Base-by-base conservation (phyloP, 1,284 basidiomycete genomes). In the Malassezia arunalokei region DNA sequence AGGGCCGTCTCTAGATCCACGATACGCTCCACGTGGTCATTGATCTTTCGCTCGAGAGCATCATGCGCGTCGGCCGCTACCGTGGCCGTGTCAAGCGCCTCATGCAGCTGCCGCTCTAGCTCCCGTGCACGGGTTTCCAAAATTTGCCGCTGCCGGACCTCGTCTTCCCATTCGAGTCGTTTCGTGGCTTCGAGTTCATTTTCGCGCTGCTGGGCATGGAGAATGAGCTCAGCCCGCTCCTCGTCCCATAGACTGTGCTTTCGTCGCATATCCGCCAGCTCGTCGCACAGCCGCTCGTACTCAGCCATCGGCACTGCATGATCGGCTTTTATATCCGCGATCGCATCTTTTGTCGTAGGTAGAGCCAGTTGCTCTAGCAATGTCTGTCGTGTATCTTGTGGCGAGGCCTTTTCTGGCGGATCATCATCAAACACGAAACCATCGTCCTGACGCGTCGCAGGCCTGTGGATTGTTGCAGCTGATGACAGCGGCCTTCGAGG, bases 201-300 rank as follows among this genome's bases (percentile, higher is more conserved):
- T 56, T 78, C 78, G 45, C 76, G 75, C 43, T 81, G 77, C 39
- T 78, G 78, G 57, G 81, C 80, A 50, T 76, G 76, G 17, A 80
- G 62, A 24, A 76, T 70, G 40, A 78, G 76, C 49, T 79, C 77
- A 15, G 80, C 72, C 24, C 78, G 75, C 20, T 76, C 74, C 12
- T 29, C 37, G n/a, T 49, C 47, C 30, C 30, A 42, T 17, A 15
- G 9, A 6, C 39, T 28, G 15, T 29, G 33, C 20, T 41, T 15
- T 9, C 39, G 29, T 12, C 47, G 47, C 31, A 49, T 17, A 61
- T 62, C 31, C 7, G 51, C 54, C 12, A 58, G 42, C 29, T 63
- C 71, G 49, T 45, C 74, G 59, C 54, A 74, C 41, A 72, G 66
- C 28, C 61, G 55, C 29, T 65, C 64, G 47, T 71, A 71, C 53